Base-by-base conservation (phyloP, 1,139 yeast species). In the Yamadazyma pseudoaaseri region DNA sequence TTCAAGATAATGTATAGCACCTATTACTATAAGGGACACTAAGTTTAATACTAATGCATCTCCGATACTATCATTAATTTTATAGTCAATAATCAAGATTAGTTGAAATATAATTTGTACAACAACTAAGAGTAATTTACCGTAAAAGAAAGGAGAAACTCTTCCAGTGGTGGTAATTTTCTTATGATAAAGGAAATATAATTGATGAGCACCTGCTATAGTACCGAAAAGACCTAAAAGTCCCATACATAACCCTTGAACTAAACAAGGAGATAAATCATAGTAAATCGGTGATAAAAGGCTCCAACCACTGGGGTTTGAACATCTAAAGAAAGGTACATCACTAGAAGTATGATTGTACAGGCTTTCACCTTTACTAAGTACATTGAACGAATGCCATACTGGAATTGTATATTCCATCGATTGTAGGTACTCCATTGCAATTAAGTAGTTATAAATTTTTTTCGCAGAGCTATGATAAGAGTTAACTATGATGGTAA, bases 211-310 rank as follows among this genome's bases (percentile, higher is more conserved):
- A 1, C 95, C 94, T 28, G 73, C 60, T 0, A 76, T 27, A 3
- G 89, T 50, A 60, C 84, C 65, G 25, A 78, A 60, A 8, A 73
- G 14, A 3, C 83, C 76, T 1, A 80, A 59, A 1, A 68, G 34
- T 23, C 78, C 74, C 41, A 76, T 62, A 6, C 86, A 54, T 0
- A 73, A 63, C 23, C 96, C 97, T 48, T 84, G 86, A 26, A 83
- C 66, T 51, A 90, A 81, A 51, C 97, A 90, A 2, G 92, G 85
- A 1, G 96, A 79, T 38, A 87, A 72, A 49, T 84, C 95, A 31
- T 76, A 76, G 47, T 77, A 76, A 6, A 47, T 35, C 27, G 68
- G 34, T 70, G 84, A 64, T 7, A 85, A 57, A 0, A 94, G 86
- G 1, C 86, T 85, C 81, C 89, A 85, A 2, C 96, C 95, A 43